These are phyloP conservation scores for Xanthoceras sorbifolium DNA, from an alignment of 345 rosid species.

Conservation along the genomic window DNA sequence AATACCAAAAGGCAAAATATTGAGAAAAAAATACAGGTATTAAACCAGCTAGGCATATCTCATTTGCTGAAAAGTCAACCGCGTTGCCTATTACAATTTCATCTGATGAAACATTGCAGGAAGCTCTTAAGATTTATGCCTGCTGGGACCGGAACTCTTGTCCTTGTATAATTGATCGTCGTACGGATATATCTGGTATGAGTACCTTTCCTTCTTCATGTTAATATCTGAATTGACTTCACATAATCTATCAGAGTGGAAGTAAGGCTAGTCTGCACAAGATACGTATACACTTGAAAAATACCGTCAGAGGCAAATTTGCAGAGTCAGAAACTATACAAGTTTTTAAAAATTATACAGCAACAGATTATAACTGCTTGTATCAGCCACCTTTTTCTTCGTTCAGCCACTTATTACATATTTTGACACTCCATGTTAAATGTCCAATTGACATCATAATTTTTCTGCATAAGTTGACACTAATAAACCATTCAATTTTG, in stretches of 20 bases:
- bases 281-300: neutral
- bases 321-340: too few species aligned
- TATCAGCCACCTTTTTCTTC: too few species aligned
- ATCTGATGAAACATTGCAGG: slow-evolving; percentile 57
- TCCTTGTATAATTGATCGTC: slow-evolving; percentile 75
- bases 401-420: too few species aligned
- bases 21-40: too few species aligned
- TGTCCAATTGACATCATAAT: too few species aligned
- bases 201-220: neutral
- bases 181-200: slow-evolving; percentile 87
- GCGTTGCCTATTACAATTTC: neutral
- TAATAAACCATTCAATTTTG: too few species aligned
- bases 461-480: too few species aligned
- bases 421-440: too few species aligned
- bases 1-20: neutral
- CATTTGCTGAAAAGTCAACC: neutral
- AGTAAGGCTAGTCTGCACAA: neutral
- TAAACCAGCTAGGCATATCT: neutral
- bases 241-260: neutral
- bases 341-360: too few species aligned
- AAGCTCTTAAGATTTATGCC: slow-evolving; percentile 79
- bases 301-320: too few species aligned
- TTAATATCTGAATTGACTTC: slow-evolving; percentile 5
- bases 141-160: slow-evolving; percentile 92
- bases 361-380: too few species aligned